Base-by-base conservation (phyloP, 164 flowering plant genomes). In the Akebia trifoliata region DNA sequence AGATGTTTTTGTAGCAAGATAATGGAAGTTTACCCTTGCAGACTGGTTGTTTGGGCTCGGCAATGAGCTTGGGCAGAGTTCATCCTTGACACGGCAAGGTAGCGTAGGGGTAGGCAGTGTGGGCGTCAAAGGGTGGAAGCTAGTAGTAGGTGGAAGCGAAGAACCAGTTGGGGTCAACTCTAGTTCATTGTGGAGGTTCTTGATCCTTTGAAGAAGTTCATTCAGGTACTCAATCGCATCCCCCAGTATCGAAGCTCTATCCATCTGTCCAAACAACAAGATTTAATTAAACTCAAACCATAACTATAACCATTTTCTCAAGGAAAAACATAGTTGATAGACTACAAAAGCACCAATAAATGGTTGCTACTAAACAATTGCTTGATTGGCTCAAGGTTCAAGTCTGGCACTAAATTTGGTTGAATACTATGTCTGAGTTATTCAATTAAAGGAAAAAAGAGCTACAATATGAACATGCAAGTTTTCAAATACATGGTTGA, bases 181-280 rank as follows among this genome's bases (percentile, higher is more conserved):
- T 24, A 81, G 74, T 62, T 81, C 86, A 56, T 79, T 73, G 54
- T 81, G 80, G 12, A 81, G 81, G 55, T 80, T 83, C 63, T 71
- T 82, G 61, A 82, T 80, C 70, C 78, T 80, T 56, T 82, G 85
- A 38, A 82, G 74, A 39, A 82, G 85, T 59, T 80, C 87, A 70
- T 82, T 82, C 72, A 82, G 59, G 69, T 82, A 82, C 50, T 80
- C 85, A 21, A 82, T 78, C 14, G 87, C 87, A 75, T 82, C 87
- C 32, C 84, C 87, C 8, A 80, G 79, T 44, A 82, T 82, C 31
- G 87, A 82, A 58, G 87, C 83, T 54, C 83, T 73, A 67, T 81
- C 86, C 86, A 81, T 81, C 86, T 81, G 69, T 34, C 40, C 29
- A 49, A 34, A 43, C 37, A 57, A 61, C 11, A 50, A 32, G 35